Conservation (phyloP, 257 asterid genomes). For the Rhazya stricta region DNA sequence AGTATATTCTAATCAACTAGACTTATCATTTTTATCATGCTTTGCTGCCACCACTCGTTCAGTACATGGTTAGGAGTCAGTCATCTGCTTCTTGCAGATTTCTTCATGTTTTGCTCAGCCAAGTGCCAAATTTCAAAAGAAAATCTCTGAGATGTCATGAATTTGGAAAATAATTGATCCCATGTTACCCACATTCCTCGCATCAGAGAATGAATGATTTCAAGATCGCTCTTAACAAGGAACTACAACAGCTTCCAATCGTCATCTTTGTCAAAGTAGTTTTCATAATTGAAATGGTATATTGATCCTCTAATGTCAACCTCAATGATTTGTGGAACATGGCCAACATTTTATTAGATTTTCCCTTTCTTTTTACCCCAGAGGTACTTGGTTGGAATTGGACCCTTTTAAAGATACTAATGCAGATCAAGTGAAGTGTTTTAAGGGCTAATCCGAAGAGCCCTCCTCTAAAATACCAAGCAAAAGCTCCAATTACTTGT, state of each 20-base stretch:
- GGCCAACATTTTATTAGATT: conserved; percentile 1
- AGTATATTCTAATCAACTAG: no score
- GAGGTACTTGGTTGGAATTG: neutral
- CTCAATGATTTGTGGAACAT: conserved; percentile 1
- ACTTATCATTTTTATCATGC: no score
- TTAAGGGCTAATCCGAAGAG: no score
- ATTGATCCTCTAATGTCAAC: neutral
- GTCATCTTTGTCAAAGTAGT: neutral
- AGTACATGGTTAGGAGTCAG: no score
- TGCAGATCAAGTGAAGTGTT: neutral
- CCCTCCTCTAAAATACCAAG: no score
- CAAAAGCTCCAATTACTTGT: no score
- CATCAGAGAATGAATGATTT: neutral
- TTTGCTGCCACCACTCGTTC: no score
- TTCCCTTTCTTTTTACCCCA: neutral
- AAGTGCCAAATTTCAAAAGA: neutral
- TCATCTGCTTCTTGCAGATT: no score
- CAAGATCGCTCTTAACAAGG: neutral
- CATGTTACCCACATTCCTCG: neutral
- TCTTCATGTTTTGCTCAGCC: neutral
- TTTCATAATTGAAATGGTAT: neutral
- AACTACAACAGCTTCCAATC: neutral
- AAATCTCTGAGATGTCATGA: no score
- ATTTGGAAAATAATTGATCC: conserved; percentile 4
- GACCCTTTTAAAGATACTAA: neutral